phyloP scores from a whole-genome alignment of 2,329 filamentous ascomycete species.

The Pseudogymnoascus sp. region DNA sequence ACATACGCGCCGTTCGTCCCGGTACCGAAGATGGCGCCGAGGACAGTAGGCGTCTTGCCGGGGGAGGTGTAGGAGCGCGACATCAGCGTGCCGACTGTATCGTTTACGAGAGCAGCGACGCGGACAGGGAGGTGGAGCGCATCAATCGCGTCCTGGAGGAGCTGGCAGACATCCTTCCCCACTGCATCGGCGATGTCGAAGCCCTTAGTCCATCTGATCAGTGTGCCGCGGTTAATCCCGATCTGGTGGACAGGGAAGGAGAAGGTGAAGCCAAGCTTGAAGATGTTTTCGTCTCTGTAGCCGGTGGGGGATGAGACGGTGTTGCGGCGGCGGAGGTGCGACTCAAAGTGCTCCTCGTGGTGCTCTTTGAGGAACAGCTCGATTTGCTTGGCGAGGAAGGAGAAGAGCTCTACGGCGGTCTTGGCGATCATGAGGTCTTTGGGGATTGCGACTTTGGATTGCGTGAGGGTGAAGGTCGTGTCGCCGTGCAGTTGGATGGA shows the following conservation, averaged over 20 bases:
- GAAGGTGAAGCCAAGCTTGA: slow-evolving; percentile 94
- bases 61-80: slow-evolving; percentile 94
- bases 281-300: slow-evolving; percentile 65
- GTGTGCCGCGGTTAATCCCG: slow-evolving; percentile 86
- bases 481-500: slow-evolving; percentile 90
- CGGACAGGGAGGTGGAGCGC: slow-evolving; percentile 76
- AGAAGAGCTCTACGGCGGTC: slow-evolving; percentile 78
- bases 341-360: slow-evolving; percentile 77
- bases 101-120: slow-evolving; percentile 91
- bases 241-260: slow-evolving; percentile 92
- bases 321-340: slow-evolving; percentile 55
- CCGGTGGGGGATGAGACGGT: slow-evolving; percentile 50
- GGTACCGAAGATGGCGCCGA: slow-evolving; percentile 95
- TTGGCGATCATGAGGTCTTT: slow-evolving; percentile 83
- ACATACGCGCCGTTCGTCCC: slow-evolving; percentile 97
- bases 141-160: slow-evolving; percentile 87
- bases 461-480: slow-evolving; percentile 87
- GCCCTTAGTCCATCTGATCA: slow-evolving; percentile 97
- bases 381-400: slow-evolving; percentile 88
- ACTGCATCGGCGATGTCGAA: slow-evolving; percentile 94
- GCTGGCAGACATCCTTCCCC: slow-evolving; percentile 85
- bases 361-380: slow-evolving; percentile 79
- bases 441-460: slow-evolving; percentile 86
- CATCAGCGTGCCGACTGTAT: slow-evolving; percentile 96
- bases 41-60: slow-evolving; percentile 72